Conservation (phyloP, 2,329 filamentous ascomycete genomes). For the Pseudogymnoascus sp. region DNA sequence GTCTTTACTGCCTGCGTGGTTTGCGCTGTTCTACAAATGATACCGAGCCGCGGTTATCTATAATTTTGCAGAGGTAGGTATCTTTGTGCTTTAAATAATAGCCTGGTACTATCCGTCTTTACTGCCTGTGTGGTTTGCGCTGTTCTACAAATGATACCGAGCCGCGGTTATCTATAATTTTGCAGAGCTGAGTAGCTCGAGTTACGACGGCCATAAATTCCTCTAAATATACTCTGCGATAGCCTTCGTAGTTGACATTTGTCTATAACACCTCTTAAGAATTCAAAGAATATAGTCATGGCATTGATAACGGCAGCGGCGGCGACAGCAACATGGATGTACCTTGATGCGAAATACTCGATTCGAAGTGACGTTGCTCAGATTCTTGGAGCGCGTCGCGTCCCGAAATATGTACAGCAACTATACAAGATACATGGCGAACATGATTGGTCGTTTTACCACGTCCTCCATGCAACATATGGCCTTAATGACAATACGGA, state of each 20-base stretch:
- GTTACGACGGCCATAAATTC: background rate
- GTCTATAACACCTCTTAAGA: background rate
- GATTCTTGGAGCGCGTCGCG: background rate
- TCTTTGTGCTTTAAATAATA: background rate
- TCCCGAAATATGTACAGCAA: background rate
- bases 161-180: constrained; percentile 1
- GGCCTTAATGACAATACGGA: background rate
- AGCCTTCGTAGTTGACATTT: background rate
- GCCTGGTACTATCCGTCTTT: background rate
- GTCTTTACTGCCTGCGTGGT: background rate
- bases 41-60: background rate
- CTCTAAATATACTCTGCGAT: background rate
- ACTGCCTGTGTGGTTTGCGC: background rate
- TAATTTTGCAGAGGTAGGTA: background rate
- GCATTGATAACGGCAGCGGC: background rate
- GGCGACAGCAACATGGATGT: background rate
- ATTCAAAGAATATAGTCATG: background rate
- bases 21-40: background rate
- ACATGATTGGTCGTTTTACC: background rate
- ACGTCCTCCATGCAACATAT: background rate
- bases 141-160: background rate
- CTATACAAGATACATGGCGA: background rate
- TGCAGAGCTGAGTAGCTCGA: background rate
- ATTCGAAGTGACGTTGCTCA: background rate
- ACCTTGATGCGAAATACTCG: background rate